Percentiles rank a stretch among this genome's conserved stretches.
phyloP scores from a whole-genome alignment of 805 yeast genomes.

The Wickerhamiella domercqiae region DNA sequence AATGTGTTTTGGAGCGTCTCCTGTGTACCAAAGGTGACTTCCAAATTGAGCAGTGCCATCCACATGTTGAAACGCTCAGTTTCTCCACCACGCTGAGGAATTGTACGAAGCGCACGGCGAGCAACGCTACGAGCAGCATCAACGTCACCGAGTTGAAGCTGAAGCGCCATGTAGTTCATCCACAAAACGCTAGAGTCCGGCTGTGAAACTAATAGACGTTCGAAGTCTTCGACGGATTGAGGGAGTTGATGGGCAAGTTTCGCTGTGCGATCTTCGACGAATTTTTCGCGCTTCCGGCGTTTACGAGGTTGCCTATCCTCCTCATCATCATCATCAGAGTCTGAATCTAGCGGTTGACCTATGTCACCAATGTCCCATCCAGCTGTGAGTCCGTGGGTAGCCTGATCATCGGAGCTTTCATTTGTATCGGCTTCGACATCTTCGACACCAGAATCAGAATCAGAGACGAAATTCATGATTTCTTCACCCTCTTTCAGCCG shows the following conservation, averaged over 20 bases:
- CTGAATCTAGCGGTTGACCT: constrained; percentile 31
- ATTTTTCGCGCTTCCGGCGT: constrained; percentile 28
- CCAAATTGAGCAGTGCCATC: constrained; percentile 90
- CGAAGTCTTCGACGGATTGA: constrained; percentile 82
- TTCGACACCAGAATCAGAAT: constrained; percentile 7
- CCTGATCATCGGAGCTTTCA: constrained; percentile 15
- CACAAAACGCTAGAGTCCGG: constrained; percentile 88
- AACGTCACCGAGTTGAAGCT: constrained; percentile 80
- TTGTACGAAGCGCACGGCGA: constrained; percentile 80
- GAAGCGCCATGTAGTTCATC: constrained; percentile 99
- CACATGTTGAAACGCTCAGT: constrained; percentile 90
- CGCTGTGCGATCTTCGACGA: constrained; percentile 67
- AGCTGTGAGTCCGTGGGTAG: constrained; percentile 50
- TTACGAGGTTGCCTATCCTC: constrained; percentile 22
- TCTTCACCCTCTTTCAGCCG: constrained; percentile 6
- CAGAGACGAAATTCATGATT: constrained; percentile 6
- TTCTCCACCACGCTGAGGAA: constrained; percentile 77
- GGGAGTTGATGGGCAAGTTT: constrained; percentile 76
- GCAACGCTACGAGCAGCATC: constrained; percentile 92
- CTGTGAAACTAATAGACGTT: constrained; percentile 76
- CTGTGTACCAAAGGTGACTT: constrained; percentile 78
- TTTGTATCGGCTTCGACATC: constrained; percentile 9
- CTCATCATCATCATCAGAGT: constrained; percentile 35
- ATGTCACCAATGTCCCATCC: constrained; percentile 44
- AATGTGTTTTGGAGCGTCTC: constrained; percentile 70